A percentile compares a stretch with the other conserved stretches of the same genome.
Evolutionary conservation across 345 rosid species (phyloP).

Genomic region (Geranium brycei): DNA sequence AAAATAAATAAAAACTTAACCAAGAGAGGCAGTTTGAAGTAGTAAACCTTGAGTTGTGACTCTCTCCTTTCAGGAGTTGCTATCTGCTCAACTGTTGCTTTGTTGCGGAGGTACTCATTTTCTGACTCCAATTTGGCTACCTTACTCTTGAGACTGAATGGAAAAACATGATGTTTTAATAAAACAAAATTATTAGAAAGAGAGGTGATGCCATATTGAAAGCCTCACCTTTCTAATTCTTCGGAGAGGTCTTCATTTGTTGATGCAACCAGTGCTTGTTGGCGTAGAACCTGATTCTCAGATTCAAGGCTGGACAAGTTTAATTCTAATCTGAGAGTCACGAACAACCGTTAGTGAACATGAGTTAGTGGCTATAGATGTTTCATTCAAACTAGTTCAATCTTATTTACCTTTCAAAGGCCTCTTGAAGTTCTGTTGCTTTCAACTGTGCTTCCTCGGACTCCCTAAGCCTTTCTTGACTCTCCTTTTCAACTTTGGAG

Average conservation of each 20-base stretch:
- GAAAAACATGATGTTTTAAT: neutral
- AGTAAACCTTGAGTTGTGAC: conserved; percentile 24
- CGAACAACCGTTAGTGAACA: conserved; percentile 8
- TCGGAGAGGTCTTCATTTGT: conserved; percentile 25
- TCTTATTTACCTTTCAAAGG: conserved; percentile 28
- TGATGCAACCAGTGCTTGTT: conserved; percentile 42
- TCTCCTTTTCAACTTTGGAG: conserved; percentile 28
- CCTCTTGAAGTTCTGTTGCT: conserved; percentile 30
- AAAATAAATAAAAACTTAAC: neutral
- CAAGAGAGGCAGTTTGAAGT: neutral
- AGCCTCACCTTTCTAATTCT: conserved; percentile 30
- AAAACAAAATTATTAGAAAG: neutral
- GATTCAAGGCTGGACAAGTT: conserved; percentile 47
- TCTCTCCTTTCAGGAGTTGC: conserved; percentile 15
- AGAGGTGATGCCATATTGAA: neutral
- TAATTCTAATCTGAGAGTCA: conserved; percentile 30
- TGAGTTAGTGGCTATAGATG: conserved; percentile 1
- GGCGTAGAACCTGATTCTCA: conserved; percentile 61
- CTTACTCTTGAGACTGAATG: conserved; percentile 31
- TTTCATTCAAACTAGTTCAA: conserved; percentile 2
- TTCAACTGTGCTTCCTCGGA: conserved; percentile 43
- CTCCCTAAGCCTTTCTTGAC: conserved; percentile 25
- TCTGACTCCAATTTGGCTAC: conserved; percentile 34
- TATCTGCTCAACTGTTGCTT: conserved; percentile 22
- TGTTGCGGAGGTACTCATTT: conserved; percentile 33